Base-by-base conservation (phyloP, 257 asterid genomes). In the Ilex aquifolium region DNA sequence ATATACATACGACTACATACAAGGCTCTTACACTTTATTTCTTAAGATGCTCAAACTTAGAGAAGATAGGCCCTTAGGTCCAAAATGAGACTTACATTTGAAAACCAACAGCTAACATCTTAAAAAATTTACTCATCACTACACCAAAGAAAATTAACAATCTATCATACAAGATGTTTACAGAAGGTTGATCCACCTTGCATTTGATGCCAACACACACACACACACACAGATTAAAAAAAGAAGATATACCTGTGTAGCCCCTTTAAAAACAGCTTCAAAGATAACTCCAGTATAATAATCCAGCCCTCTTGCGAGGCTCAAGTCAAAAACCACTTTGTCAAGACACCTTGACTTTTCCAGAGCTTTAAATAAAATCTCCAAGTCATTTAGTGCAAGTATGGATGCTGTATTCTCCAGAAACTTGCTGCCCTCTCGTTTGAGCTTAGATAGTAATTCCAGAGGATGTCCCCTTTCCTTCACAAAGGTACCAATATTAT, bases 281-380 rank as follows among this genome's bases (percentile, higher is more conserved):
- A 83, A 93, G 78, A 93, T 84, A 66, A 93, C 95, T 65, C 99
- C 99, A 46, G 99, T 93, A 68, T 93, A 93, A 80, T 93, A 93
- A 79, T 93, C 99, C 72, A 93, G 83, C 49, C 99, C 99, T 77
- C 99, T 85, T 65, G 99, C 99, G 67, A 93, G 99, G 70, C 99
- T 93, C 83, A 93, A 74, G 82, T 90, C 99, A 64, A 93, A 90
- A 68, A 87, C 84, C 53, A 90, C 85, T 82, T 74, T 87, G 74
- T 75, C 52, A 13, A 81, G 77, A 60, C 97, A 87, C 69, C 79
- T 89, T 50, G 95, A 76, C 80, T 71, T 85, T 62, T 56, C 84
- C 68, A 93, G 69, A 60, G 95, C 88, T 75, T 80, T 80, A 70
- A 93, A 93, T 66, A 93, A 73, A 72, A 84, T 78, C 77, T 90